These are phyloP conservation scores for Dryas integrifolia DNA, from an alignment of 331 rosid genomes.

Conservation along the genomic window DNA sequence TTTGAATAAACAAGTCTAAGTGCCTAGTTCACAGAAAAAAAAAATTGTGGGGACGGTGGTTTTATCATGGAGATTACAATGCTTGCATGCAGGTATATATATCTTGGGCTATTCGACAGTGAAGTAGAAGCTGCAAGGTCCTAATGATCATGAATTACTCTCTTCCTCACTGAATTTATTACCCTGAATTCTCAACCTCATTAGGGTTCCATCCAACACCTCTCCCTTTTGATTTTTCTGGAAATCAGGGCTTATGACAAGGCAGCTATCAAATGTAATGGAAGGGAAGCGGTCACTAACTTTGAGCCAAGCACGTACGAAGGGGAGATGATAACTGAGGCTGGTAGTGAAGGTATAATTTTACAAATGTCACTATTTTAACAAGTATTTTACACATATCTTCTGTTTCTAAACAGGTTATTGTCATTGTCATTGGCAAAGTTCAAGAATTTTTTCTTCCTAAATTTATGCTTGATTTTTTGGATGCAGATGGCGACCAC, in stretches of 20 bases:
- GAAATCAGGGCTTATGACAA: conserved; percentile 97
- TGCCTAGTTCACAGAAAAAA: conserved; percentile 67
- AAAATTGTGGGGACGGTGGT: conserved; percentile 68
- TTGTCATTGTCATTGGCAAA: neutral
- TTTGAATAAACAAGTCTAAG: conserved; percentile 55
- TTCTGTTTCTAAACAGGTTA: neutral
- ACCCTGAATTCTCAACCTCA: conserved; percentile 70
- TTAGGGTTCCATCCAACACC: conserved; percentile 66
- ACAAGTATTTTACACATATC: neutral
- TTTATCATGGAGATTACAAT: conserved; percentile 76
- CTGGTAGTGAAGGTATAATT: conserved; percentile 54
- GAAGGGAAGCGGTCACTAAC: conserved; percentile 97
- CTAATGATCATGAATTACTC: conserved; percentile 80
- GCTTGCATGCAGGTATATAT: conserved; percentile 99
- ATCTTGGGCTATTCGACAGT: conserved; percentile 99
- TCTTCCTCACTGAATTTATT: conserved; percentile 72
- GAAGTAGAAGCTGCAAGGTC: conserved; percentile 99
- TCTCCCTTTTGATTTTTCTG: conserved; percentile 81
- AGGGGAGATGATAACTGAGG: conserved; percentile 56
- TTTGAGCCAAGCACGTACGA: conserved; percentile 81
- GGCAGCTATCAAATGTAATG: conserved; percentile 94
- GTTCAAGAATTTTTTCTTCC: neutral
- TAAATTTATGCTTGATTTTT: conserved; percentile 18
- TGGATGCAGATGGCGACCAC: conserved; percentile 53
- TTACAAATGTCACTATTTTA: neutral